These are phyloP conservation scores for Coniochaeta hoffmannii DNA, from an alignment of 2,329 filamentous ascomycete genomes.

Conservation along the genomic window DNA sequence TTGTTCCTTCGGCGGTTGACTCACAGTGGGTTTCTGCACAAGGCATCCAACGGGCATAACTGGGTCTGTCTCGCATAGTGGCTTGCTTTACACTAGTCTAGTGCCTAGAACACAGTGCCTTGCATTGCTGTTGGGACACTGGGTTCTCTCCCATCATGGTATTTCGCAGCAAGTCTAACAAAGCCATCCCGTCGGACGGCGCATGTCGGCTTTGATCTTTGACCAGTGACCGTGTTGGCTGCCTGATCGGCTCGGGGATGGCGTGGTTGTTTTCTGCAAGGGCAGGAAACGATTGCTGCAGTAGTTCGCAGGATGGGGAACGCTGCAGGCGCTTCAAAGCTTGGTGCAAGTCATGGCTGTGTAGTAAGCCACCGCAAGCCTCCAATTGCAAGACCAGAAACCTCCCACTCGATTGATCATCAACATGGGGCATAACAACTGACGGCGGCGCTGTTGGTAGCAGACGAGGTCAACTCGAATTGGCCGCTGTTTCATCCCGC, in stretches of 20 bases:
- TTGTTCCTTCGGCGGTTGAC: background rate
- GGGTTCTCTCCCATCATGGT: background rate
- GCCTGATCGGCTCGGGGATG: background rate
- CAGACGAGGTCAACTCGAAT: background rate
- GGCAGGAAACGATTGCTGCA: background rate
- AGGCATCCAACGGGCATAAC: background rate
- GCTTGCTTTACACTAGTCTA: background rate
- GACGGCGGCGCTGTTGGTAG: background rate
- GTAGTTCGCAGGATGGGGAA: background rate
- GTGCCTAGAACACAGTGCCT: background rate
- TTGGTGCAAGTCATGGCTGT: constrained; percentile 1
- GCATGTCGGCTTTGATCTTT: background rate
- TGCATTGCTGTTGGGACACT: background rate
- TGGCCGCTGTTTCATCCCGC: background rate
- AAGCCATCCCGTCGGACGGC: background rate
- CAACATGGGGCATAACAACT: background rate
- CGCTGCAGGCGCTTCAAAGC: background rate
- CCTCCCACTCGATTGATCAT: background rate
- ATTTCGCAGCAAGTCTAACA: background rate
- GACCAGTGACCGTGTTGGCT: background rate
- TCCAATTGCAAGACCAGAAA: background rate
- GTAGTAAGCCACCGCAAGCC: background rate
- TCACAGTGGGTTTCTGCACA: background rate
- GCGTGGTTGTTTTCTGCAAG: background rate
- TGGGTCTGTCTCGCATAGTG: background rate